phyloP scores from a whole-genome alignment of 331 rosid species.

The Quercus lobata region DNA sequence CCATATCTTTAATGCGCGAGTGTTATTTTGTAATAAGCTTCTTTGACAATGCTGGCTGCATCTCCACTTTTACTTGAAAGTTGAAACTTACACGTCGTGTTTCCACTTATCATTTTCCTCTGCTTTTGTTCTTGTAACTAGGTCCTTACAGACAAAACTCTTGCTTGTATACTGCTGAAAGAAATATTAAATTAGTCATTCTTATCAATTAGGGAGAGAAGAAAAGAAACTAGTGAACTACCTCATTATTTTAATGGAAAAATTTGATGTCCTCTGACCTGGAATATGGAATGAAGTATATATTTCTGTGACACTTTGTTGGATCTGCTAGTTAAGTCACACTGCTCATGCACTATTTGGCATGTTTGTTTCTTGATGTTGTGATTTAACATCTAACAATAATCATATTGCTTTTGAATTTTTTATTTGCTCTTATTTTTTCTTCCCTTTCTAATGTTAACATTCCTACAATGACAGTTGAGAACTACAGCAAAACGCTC shows the following conservation, averaged over 20 bases:
- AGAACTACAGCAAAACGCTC: slow-evolving; percentile 66
- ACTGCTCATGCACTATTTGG: background rate
- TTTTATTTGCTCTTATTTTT: background rate
- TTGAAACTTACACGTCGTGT: background rate
- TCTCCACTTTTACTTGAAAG: background rate
- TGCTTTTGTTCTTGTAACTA: background rate
- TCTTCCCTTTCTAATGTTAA: slow-evolving; percentile 9
- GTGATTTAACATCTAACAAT: background rate
- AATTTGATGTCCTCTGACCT: background rate
- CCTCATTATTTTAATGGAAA: background rate
- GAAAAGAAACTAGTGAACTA: background rate
- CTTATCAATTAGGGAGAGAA: background rate
- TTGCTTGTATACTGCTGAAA: background rate
- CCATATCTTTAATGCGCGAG: background rate
- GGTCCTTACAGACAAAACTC: too few species aligned
- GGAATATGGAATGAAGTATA: background rate
- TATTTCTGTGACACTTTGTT: background rate
- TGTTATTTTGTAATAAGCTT: background rate
- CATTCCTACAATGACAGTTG: slow-evolving; percentile 49
- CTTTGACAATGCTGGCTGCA: background rate
- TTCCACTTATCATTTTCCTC: background rate
- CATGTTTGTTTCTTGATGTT: background rate
- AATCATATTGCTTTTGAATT: background rate
- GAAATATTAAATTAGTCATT: background rate
- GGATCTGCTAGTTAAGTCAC: background rate